These are phyloP conservation scores for Colletotrichum tofieldiae DNA, from an alignment of 2,329 filamentous ascomycete genomes.

Conservation along the genomic window DNA sequence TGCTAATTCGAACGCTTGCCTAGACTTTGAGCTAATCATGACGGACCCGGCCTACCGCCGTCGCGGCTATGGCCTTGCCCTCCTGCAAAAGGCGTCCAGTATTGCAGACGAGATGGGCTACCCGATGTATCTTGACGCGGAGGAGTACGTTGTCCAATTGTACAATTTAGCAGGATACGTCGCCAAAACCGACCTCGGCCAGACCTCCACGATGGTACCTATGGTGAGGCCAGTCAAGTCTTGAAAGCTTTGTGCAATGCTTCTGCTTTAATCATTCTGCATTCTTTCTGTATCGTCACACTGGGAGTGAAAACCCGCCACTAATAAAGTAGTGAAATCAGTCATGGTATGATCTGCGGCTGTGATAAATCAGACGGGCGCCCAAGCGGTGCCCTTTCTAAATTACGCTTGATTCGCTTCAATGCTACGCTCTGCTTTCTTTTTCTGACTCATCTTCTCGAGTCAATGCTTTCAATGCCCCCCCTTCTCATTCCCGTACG, in stretches of 20 bases:
- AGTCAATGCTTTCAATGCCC: slow-evolving; percentile 16
- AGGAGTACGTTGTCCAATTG: slow-evolving; percentile 35
- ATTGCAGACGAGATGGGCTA: slow-evolving; percentile 40
- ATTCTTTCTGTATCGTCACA: neutral
- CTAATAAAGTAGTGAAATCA: neutral
- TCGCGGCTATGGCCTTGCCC: slow-evolving; percentile 38
- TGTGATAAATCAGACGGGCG: slow-evolving; percentile 23
- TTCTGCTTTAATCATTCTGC: neutral
- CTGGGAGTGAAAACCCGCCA: neutral
- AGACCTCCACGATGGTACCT: slow-evolving; percentile 39
- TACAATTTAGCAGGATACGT: slow-evolving; percentile 43
- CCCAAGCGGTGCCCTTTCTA: neutral
- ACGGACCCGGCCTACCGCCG: slow-evolving; percentile 42
- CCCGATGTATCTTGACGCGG: slow-evolving; percentile 43
- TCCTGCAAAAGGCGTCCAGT: slow-evolving; percentile 24
- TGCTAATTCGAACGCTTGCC: neutral
- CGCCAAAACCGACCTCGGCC: slow-evolving; percentile 17
- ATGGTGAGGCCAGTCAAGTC: slow-evolving; percentile 41
- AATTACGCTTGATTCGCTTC: slow-evolving; percentile 23
- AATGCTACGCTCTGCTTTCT: slow-evolving; percentile 15
- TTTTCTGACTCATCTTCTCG: neutral
- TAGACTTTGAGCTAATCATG: slow-evolving; percentile 44
- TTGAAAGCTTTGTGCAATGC: neutral
- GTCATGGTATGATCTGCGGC: neutral
- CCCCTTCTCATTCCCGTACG: slow-evolving; percentile 17